Evolutionary conservation across 176 grass and related monocot species (phyloP).

Genomic region (Saccharum spontaneum): DNA sequence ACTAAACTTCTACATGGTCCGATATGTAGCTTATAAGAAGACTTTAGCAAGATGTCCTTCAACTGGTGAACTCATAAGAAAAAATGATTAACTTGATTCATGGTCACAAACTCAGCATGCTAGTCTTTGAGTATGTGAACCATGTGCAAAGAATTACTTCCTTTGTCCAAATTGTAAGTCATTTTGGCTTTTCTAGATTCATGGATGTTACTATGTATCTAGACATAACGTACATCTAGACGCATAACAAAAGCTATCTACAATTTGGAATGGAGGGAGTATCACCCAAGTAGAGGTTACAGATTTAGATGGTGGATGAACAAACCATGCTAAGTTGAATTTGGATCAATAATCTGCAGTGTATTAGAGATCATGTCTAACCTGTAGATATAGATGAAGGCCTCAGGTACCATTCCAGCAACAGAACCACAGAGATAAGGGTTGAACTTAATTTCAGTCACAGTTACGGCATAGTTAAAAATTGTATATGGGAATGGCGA

Average conservation of each 20-base stretch:
- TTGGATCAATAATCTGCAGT: background rate
- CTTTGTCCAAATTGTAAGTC: no score
- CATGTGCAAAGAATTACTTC: background rate
- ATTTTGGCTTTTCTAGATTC: no score
- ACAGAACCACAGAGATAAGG: constrained; percentile 89
- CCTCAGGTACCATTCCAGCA: constrained; percentile 94
- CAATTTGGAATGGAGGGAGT: no score
- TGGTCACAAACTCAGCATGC: background rate
- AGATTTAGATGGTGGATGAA: background rate
- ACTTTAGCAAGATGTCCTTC: background rate
- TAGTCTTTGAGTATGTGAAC: background rate
- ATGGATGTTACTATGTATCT: no score
- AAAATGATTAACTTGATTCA: background rate
- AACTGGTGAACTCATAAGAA: background rate
- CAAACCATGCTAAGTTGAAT: background rate
- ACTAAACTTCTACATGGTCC: background rate
- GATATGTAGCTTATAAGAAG: background rate
- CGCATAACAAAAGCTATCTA: no score
- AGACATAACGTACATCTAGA: no score
- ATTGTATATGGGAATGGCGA: constrained; percentile 96
- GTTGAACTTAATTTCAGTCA: constrained; percentile 84
- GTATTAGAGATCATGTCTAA: constrained; percentile 33
- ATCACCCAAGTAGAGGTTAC: background rate
- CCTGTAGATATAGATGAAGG: constrained; percentile 98
- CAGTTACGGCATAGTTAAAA: constrained; percentile 89